Evolutionary conservation across 2,329 filamentous ascomycete species (phyloP), one percentile per base, ranked within the genome.

Genomic region (Hypoxylon sp.): DNA sequence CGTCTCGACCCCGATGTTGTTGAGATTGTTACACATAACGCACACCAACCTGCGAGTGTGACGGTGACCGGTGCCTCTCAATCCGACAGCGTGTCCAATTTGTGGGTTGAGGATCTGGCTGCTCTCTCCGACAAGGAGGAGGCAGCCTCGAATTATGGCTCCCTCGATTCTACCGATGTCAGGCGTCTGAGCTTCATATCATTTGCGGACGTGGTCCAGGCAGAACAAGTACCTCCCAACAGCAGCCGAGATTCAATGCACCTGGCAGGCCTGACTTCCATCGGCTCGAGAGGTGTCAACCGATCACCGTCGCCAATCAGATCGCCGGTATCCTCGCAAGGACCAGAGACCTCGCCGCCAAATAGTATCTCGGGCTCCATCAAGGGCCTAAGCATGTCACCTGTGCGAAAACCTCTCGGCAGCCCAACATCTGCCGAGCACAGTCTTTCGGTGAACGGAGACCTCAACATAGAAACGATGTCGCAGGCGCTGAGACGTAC

Each of bases 401-500:
- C 89, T 1, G 71, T 73, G 65, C 71, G 82, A 64, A 78, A 78
- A 72, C 70, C 83, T 5, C 70, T 90, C 12, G 83, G 79, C 23
- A 91, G 88, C 67, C 88, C 87, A 12, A 78, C 77, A 17, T 79
- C 80, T 32, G 72, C 77, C 7, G 77, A 73, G 16, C 73, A 77
- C 48, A 74, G 82, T 42, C 73, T 82, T 60, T 70, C 23, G 70
- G 78, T 37, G 75, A 79, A 77, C 34, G 82, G 85, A 17, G 92
- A 96, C 57, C 75, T 97, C 52, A 91, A 89, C 51, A 89, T 97
- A 59, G 91, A 97, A 77, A 97, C 92, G 3, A 96, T 97, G 92
- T 82, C 87, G 42, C 91, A 97, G 72, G 92, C 91, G 11, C 76
- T 97, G 66, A 80, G 89, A 67, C 87, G 90, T 70, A 96, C 91